These are phyloP conservation scores for Pichia gijzeniarum DNA, from an alignment of 805 yeast species.

Conservation along the genomic window DNA sequence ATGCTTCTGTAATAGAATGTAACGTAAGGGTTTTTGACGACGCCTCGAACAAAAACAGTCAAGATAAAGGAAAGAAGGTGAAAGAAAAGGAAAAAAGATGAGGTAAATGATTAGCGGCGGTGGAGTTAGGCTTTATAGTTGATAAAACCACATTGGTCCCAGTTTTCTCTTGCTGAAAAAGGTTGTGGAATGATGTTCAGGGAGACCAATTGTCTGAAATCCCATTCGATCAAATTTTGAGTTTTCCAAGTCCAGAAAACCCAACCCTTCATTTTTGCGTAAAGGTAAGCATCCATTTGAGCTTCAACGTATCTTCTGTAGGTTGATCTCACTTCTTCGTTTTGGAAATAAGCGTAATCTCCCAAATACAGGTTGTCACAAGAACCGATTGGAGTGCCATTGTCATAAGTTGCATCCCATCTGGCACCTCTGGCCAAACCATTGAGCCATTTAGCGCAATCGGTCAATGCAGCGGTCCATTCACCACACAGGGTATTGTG, in stretches of 20 bases:
- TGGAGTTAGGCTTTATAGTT: neutral
- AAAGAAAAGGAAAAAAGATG: slow-evolving; percentile 1
- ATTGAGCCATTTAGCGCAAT: slow-evolving; percentile 83
- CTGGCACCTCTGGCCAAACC: slow-evolving; percentile 83
- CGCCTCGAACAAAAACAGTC: too few relatives aligned
- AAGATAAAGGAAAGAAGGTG: neutral
- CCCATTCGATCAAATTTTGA: slow-evolving; percentile 82
- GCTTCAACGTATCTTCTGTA: slow-evolving; percentile 78
- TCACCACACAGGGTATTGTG: slow-evolving; percentile 83
- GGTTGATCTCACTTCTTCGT: slow-evolving; percentile 42
- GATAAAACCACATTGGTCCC: slow-evolving; percentile 28
- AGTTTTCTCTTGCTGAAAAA: slow-evolving; percentile 30
- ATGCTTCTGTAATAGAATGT: too few relatives aligned
- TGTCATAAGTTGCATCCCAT: slow-evolving; percentile 54
- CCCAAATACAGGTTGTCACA: slow-evolving; percentile 49
- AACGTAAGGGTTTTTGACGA: too few relatives aligned
- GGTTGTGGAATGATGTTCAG: slow-evolving; percentile 78
- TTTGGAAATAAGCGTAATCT: slow-evolving; percentile 46
- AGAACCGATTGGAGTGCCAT: slow-evolving; percentile 44
- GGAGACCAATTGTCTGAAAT: slow-evolving; percentile 51
- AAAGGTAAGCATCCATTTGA: slow-evolving; percentile 69
- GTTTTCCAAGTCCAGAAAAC: slow-evolving; percentile 93
- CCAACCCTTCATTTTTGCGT: slow-evolving; percentile 69
- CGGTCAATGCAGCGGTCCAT: slow-evolving; percentile 89
- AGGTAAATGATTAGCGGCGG: neutral